A percentile compares a stretch with the other conserved stretches of the same genome.
Evolutionary conservation across 2,329 filamentous ascomycete genomes (phyloP).

Genomic region (Leptosphaerulina australis): DNA sequence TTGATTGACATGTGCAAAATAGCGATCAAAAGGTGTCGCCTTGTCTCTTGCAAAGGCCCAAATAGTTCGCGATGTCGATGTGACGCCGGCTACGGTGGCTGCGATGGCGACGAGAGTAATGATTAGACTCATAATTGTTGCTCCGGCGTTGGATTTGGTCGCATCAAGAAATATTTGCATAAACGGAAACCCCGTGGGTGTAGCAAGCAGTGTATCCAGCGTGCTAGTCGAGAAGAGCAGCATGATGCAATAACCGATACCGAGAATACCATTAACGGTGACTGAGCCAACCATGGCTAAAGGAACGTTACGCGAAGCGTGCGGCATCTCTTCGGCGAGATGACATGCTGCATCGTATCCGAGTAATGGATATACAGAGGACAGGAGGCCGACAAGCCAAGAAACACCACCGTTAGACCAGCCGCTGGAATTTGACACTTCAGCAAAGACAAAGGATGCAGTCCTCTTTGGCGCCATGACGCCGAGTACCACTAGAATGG

Average conservation of each 20-base stretch:
- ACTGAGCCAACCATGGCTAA: slow-evolving; percentile 44
- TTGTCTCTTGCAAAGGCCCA: slow-evolving; percentile 52
- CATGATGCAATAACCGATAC: slow-evolving; percentile 52
- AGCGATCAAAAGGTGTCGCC: slow-evolving; percentile 46
- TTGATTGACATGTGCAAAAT: slow-evolving; percentile 46
- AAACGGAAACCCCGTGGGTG: slow-evolving; percentile 51
- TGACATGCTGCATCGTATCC: slow-evolving; percentile 54
- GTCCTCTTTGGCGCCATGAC: slow-evolving; percentile 30
- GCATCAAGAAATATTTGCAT: slow-evolving; percentile 55
- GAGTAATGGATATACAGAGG: slow-evolving; percentile 30
- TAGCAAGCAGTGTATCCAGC: slow-evolving; percentile 48
- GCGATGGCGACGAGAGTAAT: slow-evolving; percentile 23
- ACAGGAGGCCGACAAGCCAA: slow-evolving; percentile 35
- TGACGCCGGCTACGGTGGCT: slow-evolving; percentile 35
- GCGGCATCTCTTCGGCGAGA: slow-evolving; percentile 43
- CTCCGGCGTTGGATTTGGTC: slow-evolving; percentile 36
- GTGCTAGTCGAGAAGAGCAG: slow-evolving; percentile 54
- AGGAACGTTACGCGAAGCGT: slow-evolving; percentile 37
- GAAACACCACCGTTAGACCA: slow-evolving; percentile 30
- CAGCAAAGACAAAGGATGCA: slow-evolving; percentile 27
- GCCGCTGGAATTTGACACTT: slow-evolving; percentile 28
- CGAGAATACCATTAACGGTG: slow-evolving; percentile 55
- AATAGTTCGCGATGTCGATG: slow-evolving; percentile 48
- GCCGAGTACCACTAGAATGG: slow-evolving; percentile 26
- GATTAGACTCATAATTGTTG: slow-evolving; percentile 51